Evolutionary conservation across 352 stramenopile genomes (phyloP).

Genomic region (Vaucheria bursata): DNA sequence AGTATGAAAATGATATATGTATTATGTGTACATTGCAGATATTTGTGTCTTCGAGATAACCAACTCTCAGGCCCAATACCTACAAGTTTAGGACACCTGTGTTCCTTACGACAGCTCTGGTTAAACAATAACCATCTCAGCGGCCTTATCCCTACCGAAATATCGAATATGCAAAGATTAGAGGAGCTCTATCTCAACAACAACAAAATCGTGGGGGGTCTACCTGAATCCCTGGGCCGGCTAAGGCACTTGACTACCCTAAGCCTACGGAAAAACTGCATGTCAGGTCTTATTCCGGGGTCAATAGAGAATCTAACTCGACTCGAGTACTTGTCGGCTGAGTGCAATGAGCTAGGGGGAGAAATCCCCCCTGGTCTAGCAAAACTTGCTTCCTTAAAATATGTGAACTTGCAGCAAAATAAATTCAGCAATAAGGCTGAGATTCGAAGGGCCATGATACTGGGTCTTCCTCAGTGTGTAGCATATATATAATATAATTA

Average conservation of each 20-base stretch:
- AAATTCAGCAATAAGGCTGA: conserved; percentile 30
- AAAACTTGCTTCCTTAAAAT: conserved; percentile 18
- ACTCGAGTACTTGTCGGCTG: conserved; percentile 31
- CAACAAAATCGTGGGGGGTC: conserved; percentile 18
- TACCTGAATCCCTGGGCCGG: conserved; percentile 11
- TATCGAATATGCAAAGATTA: conserved; percentile 22
- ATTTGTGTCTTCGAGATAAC: conserved; percentile 35
- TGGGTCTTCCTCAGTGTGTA: conserved; percentile 26
- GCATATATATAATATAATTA: conserved; percentile 38
- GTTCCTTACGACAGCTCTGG: conserved; percentile 18
- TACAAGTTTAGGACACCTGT: conserved; percentile 19
- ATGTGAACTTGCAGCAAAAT: conserved; percentile 33
- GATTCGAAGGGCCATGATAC: conserved; percentile 23
- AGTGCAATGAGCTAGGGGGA: conserved; percentile 35
- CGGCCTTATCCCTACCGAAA: conserved; percentile 10
- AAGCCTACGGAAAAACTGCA: conserved; percentile 29
- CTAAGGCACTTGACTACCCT: conserved; percentile 28
- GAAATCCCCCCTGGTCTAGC: conserved; percentile 24
- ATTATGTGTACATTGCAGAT: conserved; percentile 12
- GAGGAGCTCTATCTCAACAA: conserved; percentile 26
- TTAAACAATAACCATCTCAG: conserved; percentile 42
- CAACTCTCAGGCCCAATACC: conserved; percentile 31
- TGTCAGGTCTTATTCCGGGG: conserved; percentile 17
- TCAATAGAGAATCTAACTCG: conserved; percentile 15
- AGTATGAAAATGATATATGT: conserved; percentile 15